Base-by-base conservation (phyloP, 495 filamentous ascomycete species). In the Elasticomyces elasticus region DNA sequence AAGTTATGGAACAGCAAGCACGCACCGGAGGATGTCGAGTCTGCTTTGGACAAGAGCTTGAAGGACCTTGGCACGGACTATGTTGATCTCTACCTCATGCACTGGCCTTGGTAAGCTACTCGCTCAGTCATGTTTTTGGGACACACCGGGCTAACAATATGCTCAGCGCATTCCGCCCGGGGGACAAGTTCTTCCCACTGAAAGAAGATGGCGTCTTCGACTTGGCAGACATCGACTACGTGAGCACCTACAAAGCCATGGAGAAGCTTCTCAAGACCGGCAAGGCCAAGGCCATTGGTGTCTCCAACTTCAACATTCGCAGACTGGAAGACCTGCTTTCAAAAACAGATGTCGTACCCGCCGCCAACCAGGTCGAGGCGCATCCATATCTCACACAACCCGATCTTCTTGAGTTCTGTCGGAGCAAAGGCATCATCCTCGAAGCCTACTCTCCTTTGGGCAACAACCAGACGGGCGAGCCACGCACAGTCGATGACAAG, bases 211-310 rank as follows among this genome's bases (percentile, higher is more conserved):
- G n/a, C n/a, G n/a, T n/a, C n/a, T n/a, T n/a, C n/a, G n/a, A n/a
- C n/a, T n/a, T n/a, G n/a, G n/a, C n/a, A n/a, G n/a, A n/a, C n/a
- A n/a, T n/a, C n/a, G 31, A 37, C n/a, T 37, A 10, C n/a, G n/a
- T 10, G n/a, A n/a, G n/a, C 31, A 68, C 30, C 64, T 78, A 70
- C 66, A 62, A 65, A 48, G 69, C 67, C 15, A 79, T 80, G 75
- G 72, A 77, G 28, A 74, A 77, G 58, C 66, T 86, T 0, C 67
- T 84, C 41, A 42, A 68, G 2, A 76, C 76, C 31, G 78, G 78
- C 59, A 74, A 76, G 58, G 71, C 75, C 33, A 72, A 76, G 57
- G 71, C 74, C 15, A 80, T 86, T 55, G 77, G 79, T 12, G 72
- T 81, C 17, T 76, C 73, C 42, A 81, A 57, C 37, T 57, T 53